Evolutionary conservation across 2,329 filamentous ascomycete species (phyloP).

Genomic region (Curvularia verruculosa): DNA sequence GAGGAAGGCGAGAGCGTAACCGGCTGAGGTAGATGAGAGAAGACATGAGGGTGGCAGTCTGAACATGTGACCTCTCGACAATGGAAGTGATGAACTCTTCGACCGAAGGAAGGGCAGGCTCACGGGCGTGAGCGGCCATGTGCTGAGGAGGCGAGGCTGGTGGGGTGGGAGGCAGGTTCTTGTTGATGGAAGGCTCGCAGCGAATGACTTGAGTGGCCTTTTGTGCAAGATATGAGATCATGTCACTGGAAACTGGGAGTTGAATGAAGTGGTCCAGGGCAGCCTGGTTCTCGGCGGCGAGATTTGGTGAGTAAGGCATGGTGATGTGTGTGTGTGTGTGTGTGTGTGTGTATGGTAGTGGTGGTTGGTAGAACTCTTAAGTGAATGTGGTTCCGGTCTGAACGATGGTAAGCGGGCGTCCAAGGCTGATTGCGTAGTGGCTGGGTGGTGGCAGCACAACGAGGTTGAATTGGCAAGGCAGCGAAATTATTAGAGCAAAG

Average conservation of each 20-base stretch:
- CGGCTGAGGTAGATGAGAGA: conserved; percentile 91
- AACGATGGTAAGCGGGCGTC: conserved; percentile 43
- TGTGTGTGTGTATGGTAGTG: conserved; percentile 15
- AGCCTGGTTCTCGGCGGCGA: conserved; percentile 65
- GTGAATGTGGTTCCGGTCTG: conserved; percentile 14
- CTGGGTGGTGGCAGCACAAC: conserved; percentile 32
- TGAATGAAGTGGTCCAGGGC: conserved; percentile 83
- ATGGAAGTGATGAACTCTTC: conserved; percentile 92
- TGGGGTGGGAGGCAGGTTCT: conserved; percentile 63
- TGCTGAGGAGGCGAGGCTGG: conserved; percentile 64
- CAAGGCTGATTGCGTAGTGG: conserved; percentile 40
- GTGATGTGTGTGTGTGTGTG: conserved; percentile 19
- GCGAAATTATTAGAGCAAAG: conserved; percentile 34
- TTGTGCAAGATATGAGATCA: conserved; percentile 77
- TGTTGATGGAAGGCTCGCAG: conserved; percentile 66
- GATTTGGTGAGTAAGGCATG: conserved; percentile 55
- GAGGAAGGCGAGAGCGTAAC: conserved; percentile 82
- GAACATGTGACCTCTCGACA: conserved; percentile 90
- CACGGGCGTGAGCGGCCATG: conserved; percentile 55
- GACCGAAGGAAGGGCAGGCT: conserved; percentile 70
- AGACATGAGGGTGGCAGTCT: conserved; percentile 96
- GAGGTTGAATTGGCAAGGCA: conserved; percentile 34
- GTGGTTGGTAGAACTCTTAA: conserved; percentile 25
- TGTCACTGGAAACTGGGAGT: conserved; percentile 73
- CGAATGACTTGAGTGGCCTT: conserved; percentile 80